phyloP scores from a whole-genome alignment of 78 protist species.

The Dictyostelium purpureum region DNA sequence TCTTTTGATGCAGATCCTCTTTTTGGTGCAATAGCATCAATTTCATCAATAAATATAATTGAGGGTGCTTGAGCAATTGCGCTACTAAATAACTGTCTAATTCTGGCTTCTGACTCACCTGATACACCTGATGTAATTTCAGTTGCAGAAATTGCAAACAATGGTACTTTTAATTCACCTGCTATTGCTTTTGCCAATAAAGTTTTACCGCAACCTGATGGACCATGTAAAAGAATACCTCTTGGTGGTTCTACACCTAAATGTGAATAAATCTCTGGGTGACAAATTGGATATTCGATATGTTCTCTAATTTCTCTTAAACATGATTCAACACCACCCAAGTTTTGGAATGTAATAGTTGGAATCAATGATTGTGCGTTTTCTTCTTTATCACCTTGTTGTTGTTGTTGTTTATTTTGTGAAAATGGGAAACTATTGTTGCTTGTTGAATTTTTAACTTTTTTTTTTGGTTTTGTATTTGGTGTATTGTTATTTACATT shows the following conservation, averaged over 20 bases:
- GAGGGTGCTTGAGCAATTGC: slow-evolving; percentile 90
- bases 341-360: slow-evolving; percentile 61
- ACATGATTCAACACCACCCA: slow-evolving; percentile 90
- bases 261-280: slow-evolving; percentile 91
- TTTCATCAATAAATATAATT: slow-evolving; percentile 97
- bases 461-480: slow-evolving; percentile 19
- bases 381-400: not conserved
- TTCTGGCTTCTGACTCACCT: slow-evolving; percentile 96
- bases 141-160: slow-evolving; percentile 90
- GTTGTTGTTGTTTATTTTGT: not conserved
- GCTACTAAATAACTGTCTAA: slow-evolving; percentile 87
- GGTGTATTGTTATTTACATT: not conserved
- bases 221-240: slow-evolving; percentile 96
- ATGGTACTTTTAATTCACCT: slow-evolving; percentile 82
- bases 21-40: slow-evolving; percentile 98
- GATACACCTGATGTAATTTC: slow-evolving; percentile 96
- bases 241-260: slow-evolving; percentile 93
- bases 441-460: not conserved
- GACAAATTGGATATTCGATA: slow-evolving; percentile 91
- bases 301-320: slow-evolving; percentile 90
- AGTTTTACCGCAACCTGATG: slow-evolving; percentile 98
- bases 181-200: slow-evolving; percentile 95
- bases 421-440: not conserved
- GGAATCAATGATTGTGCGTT: slow-evolving; percentile 55
- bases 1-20: slow-evolving; percentile 96